Evolutionary conservation across 208 protist genomes (phyloP).

Genomic region (Crithidia thermophila): DNA sequence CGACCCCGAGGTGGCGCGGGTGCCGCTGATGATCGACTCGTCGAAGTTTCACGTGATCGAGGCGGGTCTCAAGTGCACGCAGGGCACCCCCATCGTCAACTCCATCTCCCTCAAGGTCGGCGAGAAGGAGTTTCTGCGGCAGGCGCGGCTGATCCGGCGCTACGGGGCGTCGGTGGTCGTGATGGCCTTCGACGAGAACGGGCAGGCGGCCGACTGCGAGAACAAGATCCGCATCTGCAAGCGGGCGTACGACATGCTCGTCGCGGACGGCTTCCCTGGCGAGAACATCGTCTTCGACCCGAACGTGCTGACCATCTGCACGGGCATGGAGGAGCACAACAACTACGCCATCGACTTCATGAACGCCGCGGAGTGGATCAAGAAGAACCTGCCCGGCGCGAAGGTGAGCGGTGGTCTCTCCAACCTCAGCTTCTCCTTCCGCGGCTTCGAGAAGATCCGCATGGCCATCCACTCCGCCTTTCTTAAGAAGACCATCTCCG

Average conservation of each 20-base stretch:
- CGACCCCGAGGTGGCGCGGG: conserved; percentile 93
- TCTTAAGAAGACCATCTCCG: conserved; percentile 88
- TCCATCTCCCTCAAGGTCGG: conserved; percentile 97
- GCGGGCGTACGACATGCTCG: conserved; percentile 93
- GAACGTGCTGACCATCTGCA: conserved; percentile 98
- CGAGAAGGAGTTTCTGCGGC: conserved; percentile 93
- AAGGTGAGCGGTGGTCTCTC: conserved; percentile 95
- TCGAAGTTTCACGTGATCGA: conserved; percentile 96
- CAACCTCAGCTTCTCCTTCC: conserved; percentile 98
- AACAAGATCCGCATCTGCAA: conserved; percentile 95
- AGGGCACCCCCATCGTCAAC: conserved; percentile 98
- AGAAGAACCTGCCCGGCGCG: conserved; percentile 68
- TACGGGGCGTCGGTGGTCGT: conserved; percentile 93
- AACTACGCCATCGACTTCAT: conserved; percentile 97
- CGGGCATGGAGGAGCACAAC: conserved; percentile 97
- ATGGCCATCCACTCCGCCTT: conserved; percentile 95
- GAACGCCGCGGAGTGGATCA: conserved; percentile 89
- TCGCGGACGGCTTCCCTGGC: conserved; percentile 76
- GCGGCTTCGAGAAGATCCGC: conserved; percentile 85
- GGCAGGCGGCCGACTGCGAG: conserved; percentile 90
- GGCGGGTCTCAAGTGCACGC: conserved; percentile 92
- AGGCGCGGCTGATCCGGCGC: conserved; percentile 88
- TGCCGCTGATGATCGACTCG: conserved; percentile 98
- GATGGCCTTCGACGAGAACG: conserved; percentile 97
- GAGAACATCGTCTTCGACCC: conserved; percentile 98